phyloP scores from a whole-genome alignment of 305 asterid genomes.

The Rubia peregrina region DNA sequence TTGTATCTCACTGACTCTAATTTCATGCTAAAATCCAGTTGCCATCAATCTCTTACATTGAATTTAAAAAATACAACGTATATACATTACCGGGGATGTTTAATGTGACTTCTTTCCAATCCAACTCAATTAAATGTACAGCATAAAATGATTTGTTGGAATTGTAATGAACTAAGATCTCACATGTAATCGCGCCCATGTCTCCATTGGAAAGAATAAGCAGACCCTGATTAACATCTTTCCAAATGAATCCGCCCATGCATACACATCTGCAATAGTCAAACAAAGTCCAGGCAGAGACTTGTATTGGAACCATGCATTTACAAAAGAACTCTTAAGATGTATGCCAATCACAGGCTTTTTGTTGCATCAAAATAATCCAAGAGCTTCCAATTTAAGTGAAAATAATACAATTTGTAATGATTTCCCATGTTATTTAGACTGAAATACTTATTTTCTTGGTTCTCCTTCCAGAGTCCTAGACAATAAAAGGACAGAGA shows the following conservation, averaged over 20 bases:
- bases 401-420: background rate
- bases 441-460: background rate
- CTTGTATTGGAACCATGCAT: background rate
- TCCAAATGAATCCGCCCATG: conserved; percentile 72
- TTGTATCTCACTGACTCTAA: background rate
- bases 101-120: background rate
- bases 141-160: background rate
- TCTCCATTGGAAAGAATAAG: conserved; percentile 82
- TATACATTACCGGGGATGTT: background rate
- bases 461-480: background rate
- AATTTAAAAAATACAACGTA: background rate
- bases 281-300: conserved; percentile 12
- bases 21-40: background rate
- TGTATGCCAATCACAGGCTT: background rate
- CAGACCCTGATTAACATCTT: conserved; percentile 82
- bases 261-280: conserved; percentile 74
- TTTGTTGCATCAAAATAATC: background rate
- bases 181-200: conserved; percentile 79
- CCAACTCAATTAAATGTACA: background rate
- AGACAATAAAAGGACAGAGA: background rate
- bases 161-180: conserved; percentile 4
- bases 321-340: background rate
- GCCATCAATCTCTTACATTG: background rate
- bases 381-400: background rate
- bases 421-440: background rate